Conservation (phyloP, 1,284 basidiomycete genomes). For the Austroboletus novae-zelandiae region DNA sequence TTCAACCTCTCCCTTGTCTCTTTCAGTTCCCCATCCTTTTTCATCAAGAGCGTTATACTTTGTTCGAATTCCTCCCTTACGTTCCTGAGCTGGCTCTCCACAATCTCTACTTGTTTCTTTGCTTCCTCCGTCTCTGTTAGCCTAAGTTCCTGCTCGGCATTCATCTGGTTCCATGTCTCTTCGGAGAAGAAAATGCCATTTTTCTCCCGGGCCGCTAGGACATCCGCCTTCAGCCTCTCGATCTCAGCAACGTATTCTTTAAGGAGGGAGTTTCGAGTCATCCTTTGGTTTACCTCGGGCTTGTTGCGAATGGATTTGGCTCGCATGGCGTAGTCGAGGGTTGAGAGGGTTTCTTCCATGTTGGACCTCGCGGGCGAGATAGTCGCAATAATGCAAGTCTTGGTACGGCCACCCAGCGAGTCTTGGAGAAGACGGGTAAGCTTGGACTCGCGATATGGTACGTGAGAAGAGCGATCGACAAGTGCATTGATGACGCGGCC, state of each 20-base stretch:
- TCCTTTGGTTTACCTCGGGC: slow-evolving; percentile 93
- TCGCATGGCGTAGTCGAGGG: slow-evolving; percentile 94
- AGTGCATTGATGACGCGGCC: slow-evolving; percentile 97
- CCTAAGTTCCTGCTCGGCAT: slow-evolving; percentile 70
- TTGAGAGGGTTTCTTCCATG: slow-evolving; percentile 96
- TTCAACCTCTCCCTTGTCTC: slow-evolving; percentile 60
- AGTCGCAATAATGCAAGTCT: slow-evolving; percentile 98
- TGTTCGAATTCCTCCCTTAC: slow-evolving; percentile 91
- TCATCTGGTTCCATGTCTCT: slow-evolving; percentile 85
- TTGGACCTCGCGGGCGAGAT: slow-evolving; percentile 90
- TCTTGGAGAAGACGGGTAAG: slow-evolving; percentile 97
- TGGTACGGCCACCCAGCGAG: slow-evolving; percentile 96
- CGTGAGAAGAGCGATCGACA: slow-evolving; percentile 88
- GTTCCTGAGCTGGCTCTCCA: slow-evolving; percentile 77
- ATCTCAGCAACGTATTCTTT: slow-evolving; percentile 98
- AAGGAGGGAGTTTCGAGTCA: slow-evolving; percentile 89
- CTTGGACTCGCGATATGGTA: slow-evolving; percentile 95
- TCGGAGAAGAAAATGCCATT: slow-evolving; percentile 92
- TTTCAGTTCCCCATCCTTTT: slow-evolving; percentile 72
- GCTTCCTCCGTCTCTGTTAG: slow-evolving; percentile 80
- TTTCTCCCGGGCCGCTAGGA: slow-evolving; percentile 89
- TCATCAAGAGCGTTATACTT: slow-evolving; percentile 73
- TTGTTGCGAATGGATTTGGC: slow-evolving; percentile 97
- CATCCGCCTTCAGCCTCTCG: slow-evolving; percentile 88
- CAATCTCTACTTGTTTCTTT: slow-evolving; percentile 75